Percentiles rank a stretch among this genome's conserved stretches.
These are phyloP conservation scores for Aspergillus ochraceoroseus DNA, from an alignment of 2,329 filamentous ascomycete species.

Conservation along the genomic window DNA sequence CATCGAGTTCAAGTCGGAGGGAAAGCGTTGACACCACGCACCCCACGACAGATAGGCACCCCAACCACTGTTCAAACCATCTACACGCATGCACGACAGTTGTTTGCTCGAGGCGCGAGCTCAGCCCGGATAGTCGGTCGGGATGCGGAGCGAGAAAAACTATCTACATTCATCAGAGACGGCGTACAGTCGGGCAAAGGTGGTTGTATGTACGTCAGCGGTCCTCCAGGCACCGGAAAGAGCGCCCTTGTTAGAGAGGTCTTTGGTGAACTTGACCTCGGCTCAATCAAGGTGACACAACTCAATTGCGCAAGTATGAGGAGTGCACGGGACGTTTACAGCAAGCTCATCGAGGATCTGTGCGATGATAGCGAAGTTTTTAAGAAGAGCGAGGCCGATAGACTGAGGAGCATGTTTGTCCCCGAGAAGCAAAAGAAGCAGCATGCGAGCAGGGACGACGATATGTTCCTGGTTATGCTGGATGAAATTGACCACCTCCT, in stretches of 20 bases:
- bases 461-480: conserved; percentile 74
- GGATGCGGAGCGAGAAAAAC: conserved; percentile 61
- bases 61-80: conserved; percentile 62
- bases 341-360: conserved; percentile 67
- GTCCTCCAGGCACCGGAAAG: conserved; percentile 93
- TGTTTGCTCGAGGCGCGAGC: conserved; percentile 75
- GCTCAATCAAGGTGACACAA: conserved; percentile 63
- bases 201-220: conserved; percentile 90
- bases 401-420: conserved; percentile 67
- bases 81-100: conserved; percentile 79
- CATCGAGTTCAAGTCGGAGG: conserved; percentile 75
- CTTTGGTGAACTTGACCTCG: conserved; percentile 55
- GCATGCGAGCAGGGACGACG: conserved; percentile 30
- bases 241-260: conserved; percentile 87
- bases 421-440: conserved; percentile 55
- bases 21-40: conserved; percentile 70
- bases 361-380: conserved; percentile 57
- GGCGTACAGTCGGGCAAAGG: conserved; percentile 57
- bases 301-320: conserved; percentile 98
- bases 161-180: conserved; percentile 64
- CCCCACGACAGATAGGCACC: conserved; percentile 69
- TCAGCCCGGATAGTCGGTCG: conserved; percentile 73
- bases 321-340: conserved; percentile 77
- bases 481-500: conserved; percentile 96
- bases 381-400: conserved; percentile 63